Evolutionary conservation across 768 basidiomycete genomes (phyloP), one percentile per base, ranked within the genome.

Genomic region (Tylopilus felleus): DNA sequence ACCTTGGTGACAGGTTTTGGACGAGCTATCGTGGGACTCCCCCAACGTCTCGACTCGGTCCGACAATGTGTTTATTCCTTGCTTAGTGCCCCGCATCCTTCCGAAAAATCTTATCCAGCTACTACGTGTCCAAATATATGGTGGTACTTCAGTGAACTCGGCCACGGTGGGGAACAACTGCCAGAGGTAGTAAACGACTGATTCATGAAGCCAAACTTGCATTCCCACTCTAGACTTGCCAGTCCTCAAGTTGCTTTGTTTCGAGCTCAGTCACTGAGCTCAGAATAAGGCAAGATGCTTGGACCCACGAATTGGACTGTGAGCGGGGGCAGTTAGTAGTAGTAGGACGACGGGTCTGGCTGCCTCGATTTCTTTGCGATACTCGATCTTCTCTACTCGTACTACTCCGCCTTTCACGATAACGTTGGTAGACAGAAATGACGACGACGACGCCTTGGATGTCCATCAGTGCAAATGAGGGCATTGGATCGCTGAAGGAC

Each of bases 61-160:
- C 7, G 35, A 19, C 23, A n/a, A 21, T 5, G 29, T 16, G 25
- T 52, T 60, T 21, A 56, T 47, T 27, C 41, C 29, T 41, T 25
- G 31, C 40, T n/a, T 44, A 71, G 71, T 45, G 69, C 61, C 38
- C 97, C 97, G 2, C 97, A 98, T 75, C 97, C 97, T 4, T 97
- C 96, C 10, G 97, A 99, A 76, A n/a, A 90, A 92, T 61, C 86
- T 89, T 62, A 97, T 99, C 64, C 91, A 98, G 65, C 75, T 98
- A n/a, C n/a, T n/a, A 25, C 90, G 97, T n/a, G 92, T 98, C 56
- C 96, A 98, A 81, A 98, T 98, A 96, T 97, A 98, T 62, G 94
- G 94, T 98, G n/a, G n/a, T n/a, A n/a, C n/a, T n/a, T n/a, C n/a
- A n/a, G n/a, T n/a, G n/a, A n/a, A n/a, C n/a, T n/a, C n/a, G n/a